Evolutionary conservation across 768 basidiomycete species (phyloP).

Genomic region (Russula earlei): DNA sequence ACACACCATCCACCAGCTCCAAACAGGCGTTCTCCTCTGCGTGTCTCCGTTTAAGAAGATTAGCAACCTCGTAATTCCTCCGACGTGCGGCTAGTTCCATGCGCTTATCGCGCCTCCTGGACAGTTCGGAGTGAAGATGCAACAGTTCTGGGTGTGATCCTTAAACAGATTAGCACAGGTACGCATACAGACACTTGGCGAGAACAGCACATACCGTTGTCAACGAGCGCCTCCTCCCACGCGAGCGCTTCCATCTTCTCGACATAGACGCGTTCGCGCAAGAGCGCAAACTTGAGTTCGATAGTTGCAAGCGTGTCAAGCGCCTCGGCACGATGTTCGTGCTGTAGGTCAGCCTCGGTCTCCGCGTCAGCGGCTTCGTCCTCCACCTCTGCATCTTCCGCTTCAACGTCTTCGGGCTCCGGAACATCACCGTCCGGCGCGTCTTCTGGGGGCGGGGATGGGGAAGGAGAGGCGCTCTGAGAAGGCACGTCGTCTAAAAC

Average conservation of each 20-base stretch:
- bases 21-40: slow-evolving; percentile 68
- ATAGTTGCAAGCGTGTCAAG: slow-evolving; percentile 82
- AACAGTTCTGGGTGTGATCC: slow-evolving; percentile 82
- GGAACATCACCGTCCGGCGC: slow-evolving; percentile 17
- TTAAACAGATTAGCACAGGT: slow-evolving; percentile 25
- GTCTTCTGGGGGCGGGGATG: slow-evolving; percentile 16
- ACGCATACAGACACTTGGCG: neutral
- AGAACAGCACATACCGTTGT: slow-evolving; percentile 47
- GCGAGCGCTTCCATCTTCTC: slow-evolving; percentile 91
- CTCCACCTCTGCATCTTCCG: slow-evolving; percentile 23
- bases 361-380: slow-evolving; percentile 28
- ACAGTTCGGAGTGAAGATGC: slow-evolving; percentile 71
- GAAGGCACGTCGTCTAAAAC: slow-evolving; percentile 4
- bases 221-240: slow-evolving; percentile 77
- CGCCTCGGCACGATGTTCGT: slow-evolving; percentile 77
- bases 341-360: slow-evolving; percentile 62
- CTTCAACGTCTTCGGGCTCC: slow-evolving; percentile 23
- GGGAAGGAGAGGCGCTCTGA: slow-evolving; percentile 12
- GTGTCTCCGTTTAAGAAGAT: slow-evolving; percentile 50
- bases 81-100: slow-evolving; percentile 72
- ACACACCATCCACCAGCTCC: slow-evolving; percentile 71
- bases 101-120: slow-evolving; percentile 69
- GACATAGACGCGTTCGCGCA: slow-evolving; percentile 81
- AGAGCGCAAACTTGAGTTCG: slow-evolving; percentile 84
- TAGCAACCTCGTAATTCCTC: slow-evolving; percentile 56